phyloP scores from a whole-genome alignment of 1,284 basidiomycete genomes.

The Sporisorium exsertum region DNA sequence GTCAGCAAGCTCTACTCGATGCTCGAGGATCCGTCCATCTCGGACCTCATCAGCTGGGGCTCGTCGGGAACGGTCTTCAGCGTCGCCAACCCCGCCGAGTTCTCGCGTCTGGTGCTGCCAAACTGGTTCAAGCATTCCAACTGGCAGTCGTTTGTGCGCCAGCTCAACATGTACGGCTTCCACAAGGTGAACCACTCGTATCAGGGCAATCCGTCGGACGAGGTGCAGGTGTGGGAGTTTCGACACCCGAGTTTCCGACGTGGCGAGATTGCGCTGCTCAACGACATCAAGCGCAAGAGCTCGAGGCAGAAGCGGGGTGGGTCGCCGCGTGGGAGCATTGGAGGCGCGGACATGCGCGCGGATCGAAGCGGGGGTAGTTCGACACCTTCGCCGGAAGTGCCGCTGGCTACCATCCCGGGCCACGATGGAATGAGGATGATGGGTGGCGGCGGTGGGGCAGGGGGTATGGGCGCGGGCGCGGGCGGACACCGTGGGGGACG shows the following conservation, averaged over 20 bases:
- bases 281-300: constrained; percentile 64
- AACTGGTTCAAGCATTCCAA: constrained; percentile 68
- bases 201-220: constrained; percentile 57
- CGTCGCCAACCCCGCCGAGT: constrained; percentile 63
- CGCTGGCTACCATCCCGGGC: constrained; percentile 39
- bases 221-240: constrained; percentile 66
- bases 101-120: constrained; percentile 59
- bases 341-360: constrained; percentile 34
- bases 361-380: constrained; percentile 48
- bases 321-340: constrained; percentile 37
- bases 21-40: constrained; percentile 62
- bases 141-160: constrained; percentile 66
- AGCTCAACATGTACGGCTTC: constrained; percentile 66
- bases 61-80: constrained; percentile 57
- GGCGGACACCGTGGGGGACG: constrained; percentile 19
- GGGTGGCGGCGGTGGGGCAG: constrained; percentile 6
- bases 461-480: constrained; percentile 19
- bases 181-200: constrained; percentile 67
- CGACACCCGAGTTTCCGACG: constrained; percentile 59
- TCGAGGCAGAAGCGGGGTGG: constrained; percentile 56
- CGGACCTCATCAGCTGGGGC: constrained; percentile 60
- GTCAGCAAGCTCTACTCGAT: constrained; percentile 65
- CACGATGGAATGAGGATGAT: constrained; percentile 31
- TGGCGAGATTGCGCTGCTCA: constrained; percentile 57
- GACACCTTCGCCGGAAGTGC: constrained; percentile 51